Base-by-base conservation (phyloP, 2,329 filamentous ascomycete species). In the Ilyonectria robusta region DNA sequence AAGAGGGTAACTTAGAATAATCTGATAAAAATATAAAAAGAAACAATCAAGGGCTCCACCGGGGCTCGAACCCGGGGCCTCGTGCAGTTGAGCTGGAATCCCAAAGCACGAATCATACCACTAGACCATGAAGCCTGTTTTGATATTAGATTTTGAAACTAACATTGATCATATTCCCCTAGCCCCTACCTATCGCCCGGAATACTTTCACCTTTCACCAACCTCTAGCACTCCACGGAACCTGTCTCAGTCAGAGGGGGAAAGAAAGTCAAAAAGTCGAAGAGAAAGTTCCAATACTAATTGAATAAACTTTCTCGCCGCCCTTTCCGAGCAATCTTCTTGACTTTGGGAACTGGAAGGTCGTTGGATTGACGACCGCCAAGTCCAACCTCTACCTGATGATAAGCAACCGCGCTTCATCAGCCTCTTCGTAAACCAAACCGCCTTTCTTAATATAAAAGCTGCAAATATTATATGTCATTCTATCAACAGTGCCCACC, bases 51-150 rank as follows among this genome's bases (percentile, higher is more conserved):
- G 63, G 63, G 63, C 63, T 66, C 63, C 63, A 47, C 63, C 63
- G 63, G 63, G 63, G 63, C 58, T 66, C 58, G 63, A 66, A 66
- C 63, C 63, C 63, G 63, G 63, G 63, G 63, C 63, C 63, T 66
- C 63, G 63, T 66, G 58, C 63, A 66, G 58, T 17, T 66, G 58
- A 62, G 63, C 17, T 29, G 15, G 33, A 44, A 2, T 53, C 63
- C 63, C 63, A 66, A 66, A 66, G 63, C 63, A 66, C 63, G 63
- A 66, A 66, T 66, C 63, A 62, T 66, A 66, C 63, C 63, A 66
- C 63, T 66, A 66, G 63, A 66, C 63, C 63, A 66, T 47, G 63
- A 66, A 66, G 63, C 63, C 63, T 42, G 26, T 53, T 62, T 21
- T 21, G 31, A 53, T 51, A 29, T 9, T 13, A 37, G 9, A 2